Evolutionary conservation across 2,329 filamentous ascomycete species (phyloP).

Genomic region (Periconia sp.): DNA sequence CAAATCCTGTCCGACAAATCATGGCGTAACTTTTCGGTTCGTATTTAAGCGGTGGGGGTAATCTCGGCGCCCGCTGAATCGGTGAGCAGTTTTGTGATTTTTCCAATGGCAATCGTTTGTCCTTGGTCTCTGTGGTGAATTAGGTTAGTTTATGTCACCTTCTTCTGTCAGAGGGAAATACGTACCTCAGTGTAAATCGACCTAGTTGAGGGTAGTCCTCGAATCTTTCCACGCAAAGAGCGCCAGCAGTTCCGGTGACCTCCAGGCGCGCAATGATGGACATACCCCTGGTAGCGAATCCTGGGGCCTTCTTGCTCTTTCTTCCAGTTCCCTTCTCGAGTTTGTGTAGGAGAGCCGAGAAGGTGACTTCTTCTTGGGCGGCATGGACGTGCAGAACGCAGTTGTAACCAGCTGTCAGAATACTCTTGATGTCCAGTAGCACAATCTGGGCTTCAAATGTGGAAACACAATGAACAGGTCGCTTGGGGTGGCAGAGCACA

Average conservation of each 20-base stretch:
- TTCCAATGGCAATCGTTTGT: constrained; percentile 99
- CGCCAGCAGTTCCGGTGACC: constrained; percentile 79
- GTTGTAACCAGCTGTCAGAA: constrained; percentile 93
- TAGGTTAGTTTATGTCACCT: constrained; percentile 24
- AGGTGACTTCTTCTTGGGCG: constrained; percentile 96
- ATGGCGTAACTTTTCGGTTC: not conserved
- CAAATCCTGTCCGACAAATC: not conserved
- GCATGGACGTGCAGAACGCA: constrained; percentile 97
- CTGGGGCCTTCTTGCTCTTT: constrained; percentile 90
- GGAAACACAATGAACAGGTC: constrained; percentile 85
- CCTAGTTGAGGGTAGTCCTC: constrained; percentile 84
- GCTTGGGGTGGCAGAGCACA: constrained; percentile 92
- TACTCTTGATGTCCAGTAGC: constrained; percentile 91
- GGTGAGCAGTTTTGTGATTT: constrained; percentile 86
- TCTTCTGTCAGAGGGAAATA: not conserved
- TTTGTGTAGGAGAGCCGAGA: constrained; percentile 84
- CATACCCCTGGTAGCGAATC: constrained; percentile 80
- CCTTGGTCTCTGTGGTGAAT: constrained; percentile 59
- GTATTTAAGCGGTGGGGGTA: constrained; percentile 11
- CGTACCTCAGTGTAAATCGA: constrained; percentile 31
- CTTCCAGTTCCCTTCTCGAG: constrained; percentile 91
- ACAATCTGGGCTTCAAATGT: constrained; percentile 96
- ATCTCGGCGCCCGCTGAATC: constrained; percentile 13
- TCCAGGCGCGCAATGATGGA: constrained; percentile 92
- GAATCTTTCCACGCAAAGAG: constrained; percentile 90